Conservation (phyloP, 2,329 filamentous ascomycete species). For the Colletotrichum graminicola region DNA sequence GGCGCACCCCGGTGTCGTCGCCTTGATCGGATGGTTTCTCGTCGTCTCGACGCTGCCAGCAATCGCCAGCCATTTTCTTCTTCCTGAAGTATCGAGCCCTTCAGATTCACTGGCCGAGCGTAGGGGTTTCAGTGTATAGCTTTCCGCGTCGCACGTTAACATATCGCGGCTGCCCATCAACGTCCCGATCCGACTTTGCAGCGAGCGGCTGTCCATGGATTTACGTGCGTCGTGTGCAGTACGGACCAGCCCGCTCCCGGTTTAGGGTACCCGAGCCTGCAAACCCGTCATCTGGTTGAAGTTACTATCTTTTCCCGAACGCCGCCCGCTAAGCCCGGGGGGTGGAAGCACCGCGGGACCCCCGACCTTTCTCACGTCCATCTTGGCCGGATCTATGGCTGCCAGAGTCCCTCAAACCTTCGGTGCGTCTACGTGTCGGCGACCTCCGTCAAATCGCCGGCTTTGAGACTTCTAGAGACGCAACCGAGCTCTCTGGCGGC, state of each 20-base stretch:
- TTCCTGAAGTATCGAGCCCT: background rate
- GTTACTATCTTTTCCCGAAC: slow-evolving; percentile 6
- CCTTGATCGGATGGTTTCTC: background rate
- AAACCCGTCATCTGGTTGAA: slow-evolving; percentile 13
- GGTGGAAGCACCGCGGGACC: slow-evolving; percentile 1
- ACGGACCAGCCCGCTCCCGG: slow-evolving; percentile 25
- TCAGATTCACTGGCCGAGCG: background rate
- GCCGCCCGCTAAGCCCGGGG: slow-evolving; percentile 3
- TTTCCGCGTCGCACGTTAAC: background rate
- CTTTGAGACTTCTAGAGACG: background rate
- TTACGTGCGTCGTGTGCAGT: background rate
- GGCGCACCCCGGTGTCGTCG: background rate
- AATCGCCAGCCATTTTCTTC: background rate
- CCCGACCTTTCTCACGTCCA: slow-evolving; percentile 13
- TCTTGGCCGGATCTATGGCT: slow-evolving; percentile 4
- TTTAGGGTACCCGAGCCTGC: slow-evolving; percentile 6
- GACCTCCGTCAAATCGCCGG: background rate
- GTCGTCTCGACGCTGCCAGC: background rate
- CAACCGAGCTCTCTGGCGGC: background rate
- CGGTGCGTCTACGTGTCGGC: background rate
- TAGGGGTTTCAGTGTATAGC: slow-evolving; percentile 4
- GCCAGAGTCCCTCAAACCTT: background rate
- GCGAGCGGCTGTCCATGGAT: slow-evolving; percentile 21
- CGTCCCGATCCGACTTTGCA: background rate
- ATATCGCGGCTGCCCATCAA: slow-evolving; percentile 9